Conservation (phyloP, 208 protist genomes). For the Trichomonas vaginalis region DNA sequence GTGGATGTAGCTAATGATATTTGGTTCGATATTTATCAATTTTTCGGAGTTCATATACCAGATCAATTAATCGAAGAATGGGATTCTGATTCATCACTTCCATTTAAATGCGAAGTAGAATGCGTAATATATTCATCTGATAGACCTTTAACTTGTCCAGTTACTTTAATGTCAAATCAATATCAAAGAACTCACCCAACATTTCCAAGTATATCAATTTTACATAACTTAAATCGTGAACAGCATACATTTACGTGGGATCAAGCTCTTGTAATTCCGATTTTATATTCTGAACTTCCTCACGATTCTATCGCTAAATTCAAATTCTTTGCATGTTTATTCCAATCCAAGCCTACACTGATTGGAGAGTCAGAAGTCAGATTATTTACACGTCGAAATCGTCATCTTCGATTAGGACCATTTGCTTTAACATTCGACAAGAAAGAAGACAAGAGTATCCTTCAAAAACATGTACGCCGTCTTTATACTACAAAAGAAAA, state of each 20-base stretch:
- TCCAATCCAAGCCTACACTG: neutral
- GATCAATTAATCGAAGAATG: neutral
- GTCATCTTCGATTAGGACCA: neutral
- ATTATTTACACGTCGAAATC: neutral
- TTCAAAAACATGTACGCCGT: neutral
- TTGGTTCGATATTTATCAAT: neutral
- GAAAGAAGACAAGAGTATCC: neutral
- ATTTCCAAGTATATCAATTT: neutral
- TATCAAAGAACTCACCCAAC: neutral
- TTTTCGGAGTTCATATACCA: neutral
- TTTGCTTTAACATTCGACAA: neutral
- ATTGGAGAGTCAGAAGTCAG: neutral
- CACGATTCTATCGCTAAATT: neutral
- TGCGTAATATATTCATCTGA: neutral
- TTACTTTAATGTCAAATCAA: neutral
- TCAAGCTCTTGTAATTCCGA: neutral
- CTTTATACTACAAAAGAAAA: neutral
- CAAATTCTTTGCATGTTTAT: neutral
- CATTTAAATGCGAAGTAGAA: conserved; percentile 2
- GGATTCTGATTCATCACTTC: neutral
- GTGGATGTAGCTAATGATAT: neutral
- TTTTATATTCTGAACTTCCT: conserved; percentile 13
- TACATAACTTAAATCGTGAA: neutral
- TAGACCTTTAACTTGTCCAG: neutral
- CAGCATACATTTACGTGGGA: conserved; percentile 6